Percentiles rank a stretch among this genome's conserved stretches.
Evolutionary conservation across 1,284 basidiomycete species (phyloP).

Genomic region (Pseudozyma tsukubaensis): DNA sequence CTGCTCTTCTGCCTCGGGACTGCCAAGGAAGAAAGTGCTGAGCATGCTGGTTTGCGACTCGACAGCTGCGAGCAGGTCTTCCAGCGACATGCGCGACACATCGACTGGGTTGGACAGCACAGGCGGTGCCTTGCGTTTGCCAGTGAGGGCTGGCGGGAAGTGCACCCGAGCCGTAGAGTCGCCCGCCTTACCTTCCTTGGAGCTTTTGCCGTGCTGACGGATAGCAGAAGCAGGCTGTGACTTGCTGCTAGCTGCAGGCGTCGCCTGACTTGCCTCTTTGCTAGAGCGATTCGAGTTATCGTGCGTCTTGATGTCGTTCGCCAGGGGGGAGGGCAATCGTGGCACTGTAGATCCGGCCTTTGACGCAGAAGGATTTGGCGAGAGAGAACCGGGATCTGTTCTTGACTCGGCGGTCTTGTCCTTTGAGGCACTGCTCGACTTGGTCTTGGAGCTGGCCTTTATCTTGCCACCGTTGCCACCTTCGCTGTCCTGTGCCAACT

Average conservation of each 20-base stretch:
- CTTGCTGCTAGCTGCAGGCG: constrained; percentile 19
- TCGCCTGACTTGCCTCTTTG: constrained; percentile 1
- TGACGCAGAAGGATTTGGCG: constrained; percentile 15
- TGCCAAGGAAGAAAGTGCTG: constrained; percentile 68
- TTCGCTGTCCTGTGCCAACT: constrained; percentile 25
- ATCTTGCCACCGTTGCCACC: constrained; percentile 15
- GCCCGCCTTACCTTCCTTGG: constrained; percentile 34
- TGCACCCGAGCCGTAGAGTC: constrained; percentile 43
- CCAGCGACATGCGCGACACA: constrained; percentile 70
- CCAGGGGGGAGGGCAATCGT: constrained; percentile 43
- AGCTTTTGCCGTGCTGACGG: constrained; percentile 42
- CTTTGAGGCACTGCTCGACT: constrained; percentile 25
- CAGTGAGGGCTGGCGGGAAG: constrained; percentile 67
- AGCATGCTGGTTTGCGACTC: constrained; percentile 70
- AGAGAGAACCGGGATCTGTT: constrained; percentile 18
- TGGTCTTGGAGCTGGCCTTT: constrained; percentile 22
- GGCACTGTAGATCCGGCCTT: constrained; percentile 17
- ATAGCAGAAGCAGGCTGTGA: constrained; percentile 45
- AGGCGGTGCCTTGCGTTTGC: constrained; percentile 58
- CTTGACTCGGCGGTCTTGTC: constrained; percentile 20
- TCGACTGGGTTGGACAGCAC: constrained; percentile 64
- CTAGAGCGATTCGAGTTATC: constrained; percentile 1
- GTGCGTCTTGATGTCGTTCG: constrained; percentile 40
- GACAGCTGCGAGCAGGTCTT: constrained; percentile 70
- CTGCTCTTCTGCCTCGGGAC: constrained; percentile 71